These are phyloP conservation scores for Magnusiomyces fungicola DNA, from an alignment of 1,139 yeast genomes.

Conservation along the genomic window DNA sequence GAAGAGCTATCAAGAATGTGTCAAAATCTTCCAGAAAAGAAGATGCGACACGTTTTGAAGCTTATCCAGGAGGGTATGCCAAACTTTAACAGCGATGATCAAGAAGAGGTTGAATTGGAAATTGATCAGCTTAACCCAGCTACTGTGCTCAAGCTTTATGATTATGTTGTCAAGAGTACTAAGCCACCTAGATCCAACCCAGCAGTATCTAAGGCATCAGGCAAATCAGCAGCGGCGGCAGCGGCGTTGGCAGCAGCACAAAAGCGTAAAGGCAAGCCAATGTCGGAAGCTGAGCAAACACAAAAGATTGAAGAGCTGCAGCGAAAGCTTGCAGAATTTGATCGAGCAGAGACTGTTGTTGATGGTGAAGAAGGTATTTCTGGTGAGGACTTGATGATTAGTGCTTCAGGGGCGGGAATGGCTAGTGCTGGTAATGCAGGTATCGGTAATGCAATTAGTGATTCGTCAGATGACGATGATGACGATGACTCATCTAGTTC, in stretches of 20 bases:
- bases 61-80: slow-evolving; percentile 84
- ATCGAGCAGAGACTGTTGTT: slow-evolving; percentile 31
- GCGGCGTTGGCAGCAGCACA: slow-evolving; percentile 67
- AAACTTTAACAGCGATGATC: slow-evolving; percentile 59
- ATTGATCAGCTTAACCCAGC: slow-evolving; percentile 87
- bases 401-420: slow-evolving; percentile 43
- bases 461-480: slow-evolving; percentile 10
- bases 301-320: slow-evolving; percentile 81
- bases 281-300: slow-evolving; percentile 61
- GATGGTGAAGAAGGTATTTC: slow-evolving; percentile 29
- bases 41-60: slow-evolving; percentile 73
- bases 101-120: slow-evolving; percentile 90
- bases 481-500: slow-evolving; percentile 12
- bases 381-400: slow-evolving; percentile 58
- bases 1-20: slow-evolving; percentile 86
- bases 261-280: slow-evolving; percentile 47
- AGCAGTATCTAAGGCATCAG: slow-evolving; percentile 27
- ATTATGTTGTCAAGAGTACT: slow-evolving; percentile 56
- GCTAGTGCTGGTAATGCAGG: slow-evolving; percentile 40
- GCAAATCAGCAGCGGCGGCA: slow-evolving; percentile 17
- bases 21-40: slow-evolving; percentile 63
- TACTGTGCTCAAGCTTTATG: slow-evolving; percentile 76
- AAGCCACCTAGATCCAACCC: slow-evolving; percentile 30
- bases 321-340: slow-evolving; percentile 74
- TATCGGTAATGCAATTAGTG: slow-evolving; percentile 1